Conservation (phyloP, 2,329 filamentous ascomycete genomes). For the Pyricularia grisea region DNA sequence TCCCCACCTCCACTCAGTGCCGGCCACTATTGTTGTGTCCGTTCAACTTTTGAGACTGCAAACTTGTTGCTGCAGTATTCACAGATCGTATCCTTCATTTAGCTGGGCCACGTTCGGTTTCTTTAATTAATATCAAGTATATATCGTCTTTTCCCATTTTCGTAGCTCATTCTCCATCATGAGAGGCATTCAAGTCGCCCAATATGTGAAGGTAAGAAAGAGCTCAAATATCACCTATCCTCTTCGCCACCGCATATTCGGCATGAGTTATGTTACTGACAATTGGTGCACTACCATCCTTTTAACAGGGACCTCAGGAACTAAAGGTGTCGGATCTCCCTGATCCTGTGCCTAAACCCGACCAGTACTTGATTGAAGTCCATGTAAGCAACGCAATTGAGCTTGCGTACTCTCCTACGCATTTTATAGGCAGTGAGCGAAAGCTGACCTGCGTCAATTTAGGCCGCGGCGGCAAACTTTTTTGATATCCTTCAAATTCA, state of each 20-base stretch:
- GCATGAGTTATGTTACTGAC: not conserved
- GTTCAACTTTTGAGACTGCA: not conserved
- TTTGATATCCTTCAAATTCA: constrained; percentile 94
- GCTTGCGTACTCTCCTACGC: not conserved
- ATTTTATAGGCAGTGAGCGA: not conserved
- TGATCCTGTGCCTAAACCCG: constrained; percentile 58
- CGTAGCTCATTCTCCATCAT: constrained; percentile 12
- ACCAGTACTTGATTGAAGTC: constrained; percentile 81
- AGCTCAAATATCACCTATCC: not conserved
- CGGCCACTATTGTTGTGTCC: not conserved
- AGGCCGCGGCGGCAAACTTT: constrained; percentile 83
- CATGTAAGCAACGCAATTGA: constrained; percentile 27
- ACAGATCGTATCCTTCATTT: not conserved
- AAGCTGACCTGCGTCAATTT: not conserved
- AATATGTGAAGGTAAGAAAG: constrained; percentile 23
- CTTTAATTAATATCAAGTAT: not conserved
- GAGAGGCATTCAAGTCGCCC: constrained; percentile 22
- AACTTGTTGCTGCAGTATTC: not conserved
- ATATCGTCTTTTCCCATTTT: not conserved
- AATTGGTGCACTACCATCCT: not conserved
- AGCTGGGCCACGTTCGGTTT: not conserved
- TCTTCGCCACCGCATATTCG: not conserved
- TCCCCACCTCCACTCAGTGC: not conserved
- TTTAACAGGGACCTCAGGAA: constrained; percentile 60
- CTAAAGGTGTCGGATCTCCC: constrained; percentile 67